phyloP scores from a whole-genome alignment of 495 filamentous ascomycete species.

The Podospora pseudopauciseta region DNA sequence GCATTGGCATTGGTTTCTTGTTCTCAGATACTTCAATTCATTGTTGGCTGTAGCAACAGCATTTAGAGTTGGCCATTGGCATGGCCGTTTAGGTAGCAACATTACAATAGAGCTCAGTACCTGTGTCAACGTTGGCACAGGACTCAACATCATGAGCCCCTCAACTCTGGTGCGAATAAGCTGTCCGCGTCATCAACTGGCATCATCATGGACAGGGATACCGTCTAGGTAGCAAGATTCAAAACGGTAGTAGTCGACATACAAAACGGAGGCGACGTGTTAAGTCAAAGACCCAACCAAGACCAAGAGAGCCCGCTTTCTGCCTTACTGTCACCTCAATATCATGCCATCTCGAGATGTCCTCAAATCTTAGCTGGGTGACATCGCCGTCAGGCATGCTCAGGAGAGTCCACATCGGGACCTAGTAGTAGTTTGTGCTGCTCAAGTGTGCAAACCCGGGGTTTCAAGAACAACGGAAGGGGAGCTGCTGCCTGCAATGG shows the following conservation, averaged over 20 bases:
- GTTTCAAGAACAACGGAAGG: not conserved
- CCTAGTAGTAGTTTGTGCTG: not conserved
- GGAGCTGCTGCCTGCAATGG: not conserved
- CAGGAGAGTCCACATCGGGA: not conserved
- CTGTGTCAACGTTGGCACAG: not conserved
- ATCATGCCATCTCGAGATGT: not conserved
- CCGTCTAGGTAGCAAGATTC: not conserved
- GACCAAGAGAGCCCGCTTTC: not conserved
- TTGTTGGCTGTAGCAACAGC: not conserved
- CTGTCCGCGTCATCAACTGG: not conserved
- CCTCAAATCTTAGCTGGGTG: not conserved
- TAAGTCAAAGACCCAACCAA: not conserved
- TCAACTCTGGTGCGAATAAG: not conserved
- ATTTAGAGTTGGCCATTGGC: not conserved
- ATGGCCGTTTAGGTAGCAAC: not conserved
- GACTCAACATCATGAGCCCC: not conserved
- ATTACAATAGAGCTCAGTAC: not conserved
- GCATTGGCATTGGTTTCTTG: not conserved
- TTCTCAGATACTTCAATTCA: not conserved
- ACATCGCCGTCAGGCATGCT: not conserved
- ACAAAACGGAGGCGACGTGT: not conserved
- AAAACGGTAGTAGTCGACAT: not conserved
- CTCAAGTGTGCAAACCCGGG: not conserved
- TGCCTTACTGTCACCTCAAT: not conserved
- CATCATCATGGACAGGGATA: not conserved